Percentiles rank a stretch among this genome's conserved stretches.
Conservation (phyloP, 106 monocot species). For the Dendrobium catenatum region DNA sequence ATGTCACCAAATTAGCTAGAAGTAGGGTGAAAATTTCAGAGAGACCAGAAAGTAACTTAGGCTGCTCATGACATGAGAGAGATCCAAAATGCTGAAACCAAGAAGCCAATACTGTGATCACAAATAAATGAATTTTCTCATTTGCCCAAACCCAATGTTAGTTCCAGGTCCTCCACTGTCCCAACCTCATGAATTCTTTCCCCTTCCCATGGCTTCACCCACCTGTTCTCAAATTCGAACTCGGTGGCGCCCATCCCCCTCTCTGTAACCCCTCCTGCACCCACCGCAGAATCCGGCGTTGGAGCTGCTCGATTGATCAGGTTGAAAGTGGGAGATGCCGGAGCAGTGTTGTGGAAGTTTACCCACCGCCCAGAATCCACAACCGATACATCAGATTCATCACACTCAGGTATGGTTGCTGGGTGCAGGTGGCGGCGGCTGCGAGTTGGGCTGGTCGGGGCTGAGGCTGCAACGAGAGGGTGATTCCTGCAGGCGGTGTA, state of each 20-base stretch:
- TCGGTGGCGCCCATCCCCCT: conserved; percentile 34
- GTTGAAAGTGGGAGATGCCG: conserved; percentile 85
- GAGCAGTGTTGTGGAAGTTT: conserved; percentile 67
- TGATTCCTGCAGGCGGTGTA: conserved; percentile 23
- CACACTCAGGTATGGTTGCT: conserved; percentile 79
- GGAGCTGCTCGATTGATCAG: conserved; percentile 37
- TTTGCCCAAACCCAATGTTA: conserved; percentile 46
- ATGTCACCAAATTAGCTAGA: neutral
- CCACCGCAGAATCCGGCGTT: neutral
- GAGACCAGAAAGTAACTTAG: neutral
- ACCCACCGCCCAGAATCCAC: conserved; percentile 71
- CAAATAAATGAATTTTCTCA: neutral
- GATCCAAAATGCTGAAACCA: neutral
- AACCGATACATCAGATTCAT: conserved; percentile 80
- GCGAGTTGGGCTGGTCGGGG: conserved; percentile 79
- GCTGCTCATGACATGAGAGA: neutral
- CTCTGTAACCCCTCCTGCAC: conserved; percentile 17
- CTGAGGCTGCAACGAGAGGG: conserved; percentile 71
- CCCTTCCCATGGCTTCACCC: conserved; percentile 88
- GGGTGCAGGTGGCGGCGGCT: conserved; percentile 35
- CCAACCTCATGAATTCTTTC: conserved; percentile 88
- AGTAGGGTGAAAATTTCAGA: neutral
- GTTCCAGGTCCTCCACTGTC: conserved; percentile 78
- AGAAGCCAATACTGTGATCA: neutral
- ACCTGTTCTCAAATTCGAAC: conserved; percentile 75